Evolutionary conservation across 805 yeast genomes (phyloP).

Genomic region (Wickerhamomyces pijperi): DNA sequence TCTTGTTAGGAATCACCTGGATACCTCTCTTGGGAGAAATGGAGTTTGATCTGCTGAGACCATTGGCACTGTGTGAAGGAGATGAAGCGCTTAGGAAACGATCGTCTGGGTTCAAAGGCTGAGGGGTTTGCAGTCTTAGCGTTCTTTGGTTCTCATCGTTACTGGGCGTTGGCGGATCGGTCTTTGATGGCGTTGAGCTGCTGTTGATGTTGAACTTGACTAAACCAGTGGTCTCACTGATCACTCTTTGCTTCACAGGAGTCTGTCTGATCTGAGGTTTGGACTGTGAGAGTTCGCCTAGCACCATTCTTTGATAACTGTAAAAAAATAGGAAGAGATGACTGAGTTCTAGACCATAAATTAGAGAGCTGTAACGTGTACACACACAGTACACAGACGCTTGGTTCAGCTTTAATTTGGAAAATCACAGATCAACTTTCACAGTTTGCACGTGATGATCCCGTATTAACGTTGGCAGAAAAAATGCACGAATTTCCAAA

Average conservation of each 20-base stretch:
- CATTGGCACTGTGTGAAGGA: not conserved
- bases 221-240: constrained; percentile 41
- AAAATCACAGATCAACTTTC: no score
- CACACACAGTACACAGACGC: no score
- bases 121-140: not conserved
- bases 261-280: not conserved
- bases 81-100: not conserved
- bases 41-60: no score
- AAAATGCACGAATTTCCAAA: no score
- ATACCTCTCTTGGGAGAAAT: not conserved
- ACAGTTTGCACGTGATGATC: no score
- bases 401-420: no score
- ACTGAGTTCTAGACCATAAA: no score
- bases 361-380: no score
- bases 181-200: not conserved
- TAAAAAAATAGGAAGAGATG: no score
- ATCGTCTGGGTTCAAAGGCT: not conserved
- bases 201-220: constrained; percentile 26
- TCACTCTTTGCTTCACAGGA: constrained; percentile 24
- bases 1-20: not conserved
- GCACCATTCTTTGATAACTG: not conserved
- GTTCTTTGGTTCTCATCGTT: not conserved
- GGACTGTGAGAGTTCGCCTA: not conserved
- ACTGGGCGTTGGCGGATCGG: not conserved
- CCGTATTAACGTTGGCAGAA: no score